A percentile compares a stretch with the other conserved stretches of the same genome.
Evolutionary conservation across 768 basidiomycete species (phyloP).

Genomic region (Termitomyces bulborhizus): DNA sequence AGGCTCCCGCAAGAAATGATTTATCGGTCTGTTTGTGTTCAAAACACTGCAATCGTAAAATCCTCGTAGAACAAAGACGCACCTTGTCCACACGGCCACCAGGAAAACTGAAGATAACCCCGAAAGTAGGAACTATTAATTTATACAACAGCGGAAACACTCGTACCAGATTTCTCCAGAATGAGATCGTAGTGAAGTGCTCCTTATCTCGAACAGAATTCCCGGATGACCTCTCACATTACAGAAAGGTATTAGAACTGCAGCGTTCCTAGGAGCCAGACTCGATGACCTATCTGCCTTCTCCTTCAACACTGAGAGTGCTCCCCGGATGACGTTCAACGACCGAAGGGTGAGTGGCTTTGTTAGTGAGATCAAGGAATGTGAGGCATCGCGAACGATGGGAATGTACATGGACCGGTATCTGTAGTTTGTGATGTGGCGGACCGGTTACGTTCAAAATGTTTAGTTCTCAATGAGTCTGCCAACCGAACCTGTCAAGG

Average conservation of each 20-base stretch:
- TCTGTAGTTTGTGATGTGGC: background rate
- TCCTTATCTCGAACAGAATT: conserved; percentile 67
- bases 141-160: background rate
- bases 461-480: background rate
- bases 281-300: background rate
- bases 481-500: too few species aligned
- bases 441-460: too few species aligned
- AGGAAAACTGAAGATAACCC: conserved; percentile 51
- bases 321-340: conserved; percentile 23
- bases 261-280: conserved; percentile 37
- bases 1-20: conserved; percentile 53
- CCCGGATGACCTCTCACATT: conserved; percentile 64
- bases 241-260: conserved; percentile 73
- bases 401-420: background rate
- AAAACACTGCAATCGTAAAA: conserved; percentile 1
- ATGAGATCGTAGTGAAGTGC: conserved; percentile 56
- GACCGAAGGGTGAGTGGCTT: conserved; percentile 34
- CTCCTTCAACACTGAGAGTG: conserved; percentile 9
- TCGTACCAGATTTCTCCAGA: conserved; percentile 78
- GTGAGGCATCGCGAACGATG: conserved; percentile 10
- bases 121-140: background rate
- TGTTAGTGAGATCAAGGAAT: conserved; percentile 22
- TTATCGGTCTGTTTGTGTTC: conserved; percentile 30
- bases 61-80: conserved; percentile 10
- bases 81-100: conserved; percentile 68